phyloP scores from a whole-genome alignment of 768 basidiomycete genomes.

The Amanita subjunquillea region DNA sequence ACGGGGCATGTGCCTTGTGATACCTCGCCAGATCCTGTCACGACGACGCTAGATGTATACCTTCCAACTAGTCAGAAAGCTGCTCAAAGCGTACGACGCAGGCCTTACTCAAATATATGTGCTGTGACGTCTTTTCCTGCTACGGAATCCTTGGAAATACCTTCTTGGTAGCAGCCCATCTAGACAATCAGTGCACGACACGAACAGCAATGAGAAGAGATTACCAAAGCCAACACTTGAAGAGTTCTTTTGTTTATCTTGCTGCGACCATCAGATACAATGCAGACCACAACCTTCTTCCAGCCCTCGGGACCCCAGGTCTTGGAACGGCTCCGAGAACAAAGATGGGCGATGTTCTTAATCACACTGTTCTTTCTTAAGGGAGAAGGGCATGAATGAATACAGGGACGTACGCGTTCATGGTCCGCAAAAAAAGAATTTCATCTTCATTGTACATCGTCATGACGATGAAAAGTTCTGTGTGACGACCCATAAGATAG shows the following conservation, averaged over 20 bases:
- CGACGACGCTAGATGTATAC: conserved; percentile 72
- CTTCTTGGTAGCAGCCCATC: conserved; percentile 88
- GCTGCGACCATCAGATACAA: conserved; percentile 77
- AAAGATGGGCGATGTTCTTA: conserved; percentile 79
- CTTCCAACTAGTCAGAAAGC: conserved; percentile 19
- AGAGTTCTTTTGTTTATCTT: conserved; percentile 88
- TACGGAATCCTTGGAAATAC: conserved; percentile 82
- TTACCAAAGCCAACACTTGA: conserved; percentile 75
- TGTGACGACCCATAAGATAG: conserved; percentile 69
- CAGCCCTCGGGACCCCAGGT: conserved; percentile 84
- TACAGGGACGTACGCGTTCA: conserved; percentile 58
- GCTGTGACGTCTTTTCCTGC: conserved; percentile 87
- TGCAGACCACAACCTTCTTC: conserved; percentile 85
- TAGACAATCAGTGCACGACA: conserved; percentile 13
- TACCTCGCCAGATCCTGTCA: conserved; percentile 74
- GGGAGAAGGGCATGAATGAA: conserved; percentile 3
- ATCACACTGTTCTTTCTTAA: conserved; percentile 45
- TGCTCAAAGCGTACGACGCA: conserved; percentile 1
- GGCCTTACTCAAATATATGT: conserved; percentile 79
- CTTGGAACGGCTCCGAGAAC: conserved; percentile 58
- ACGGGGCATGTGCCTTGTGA: conserved; percentile 67
- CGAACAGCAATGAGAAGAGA: conserved; percentile 8
- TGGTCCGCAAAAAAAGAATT: conserved; percentile 64
- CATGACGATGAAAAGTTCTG: conserved; percentile 92
- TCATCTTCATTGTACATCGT: conserved; percentile 97